Evolutionary conservation across 768 basidiomycete genomes (phyloP).

Genomic region (Cubamyces sp.): DNA sequence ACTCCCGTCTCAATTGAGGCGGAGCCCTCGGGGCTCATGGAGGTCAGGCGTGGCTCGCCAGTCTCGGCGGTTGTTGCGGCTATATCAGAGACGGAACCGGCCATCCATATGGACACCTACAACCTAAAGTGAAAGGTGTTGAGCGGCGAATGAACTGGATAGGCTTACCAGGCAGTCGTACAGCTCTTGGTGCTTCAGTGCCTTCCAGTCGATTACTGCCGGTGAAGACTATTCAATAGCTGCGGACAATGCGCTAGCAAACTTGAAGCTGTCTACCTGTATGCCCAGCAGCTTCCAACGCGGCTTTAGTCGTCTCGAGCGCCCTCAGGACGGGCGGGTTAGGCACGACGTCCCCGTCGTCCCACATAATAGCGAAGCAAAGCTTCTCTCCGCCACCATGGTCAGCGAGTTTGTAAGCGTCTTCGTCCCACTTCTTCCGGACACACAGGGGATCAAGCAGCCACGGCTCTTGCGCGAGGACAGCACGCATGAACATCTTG

Average conservation of each 20-base stretch:
- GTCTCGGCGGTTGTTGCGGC: constrained; percentile 16
- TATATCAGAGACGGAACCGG: constrained; percentile 30
- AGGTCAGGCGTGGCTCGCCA: constrained; percentile 33
- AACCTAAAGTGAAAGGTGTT: neutral
- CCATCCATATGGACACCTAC: constrained; percentile 31
- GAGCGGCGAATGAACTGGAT: neutral
- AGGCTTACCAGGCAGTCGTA: constrained; percentile 43
- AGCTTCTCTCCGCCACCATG: constrained; percentile 50
- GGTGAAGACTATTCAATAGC: too few species aligned
- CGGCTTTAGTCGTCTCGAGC: constrained; percentile 56
- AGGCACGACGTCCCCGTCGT: constrained; percentile 62
- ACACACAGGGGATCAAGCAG: constrained; percentile 53
- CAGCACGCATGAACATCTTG: constrained; percentile 54
- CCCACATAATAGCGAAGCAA: constrained; percentile 65
- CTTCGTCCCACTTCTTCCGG: constrained; percentile 51
- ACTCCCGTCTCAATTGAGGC: constrained; percentile 16
- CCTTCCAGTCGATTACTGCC: constrained; percentile 72
- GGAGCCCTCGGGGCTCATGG: constrained; percentile 28
- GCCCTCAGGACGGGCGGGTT: constrained; percentile 69
- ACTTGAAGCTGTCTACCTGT: constrained; percentile 48
- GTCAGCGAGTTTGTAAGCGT: constrained; percentile 47
- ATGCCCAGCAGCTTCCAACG: constrained; percentile 65
- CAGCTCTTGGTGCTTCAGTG: constrained; percentile 55
- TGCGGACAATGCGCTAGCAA: too few species aligned
- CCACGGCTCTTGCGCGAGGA: constrained; percentile 58